phyloP scores from a whole-genome alignment of 768 basidiomycete species.

The Leccinum subtestaceum region DNA sequence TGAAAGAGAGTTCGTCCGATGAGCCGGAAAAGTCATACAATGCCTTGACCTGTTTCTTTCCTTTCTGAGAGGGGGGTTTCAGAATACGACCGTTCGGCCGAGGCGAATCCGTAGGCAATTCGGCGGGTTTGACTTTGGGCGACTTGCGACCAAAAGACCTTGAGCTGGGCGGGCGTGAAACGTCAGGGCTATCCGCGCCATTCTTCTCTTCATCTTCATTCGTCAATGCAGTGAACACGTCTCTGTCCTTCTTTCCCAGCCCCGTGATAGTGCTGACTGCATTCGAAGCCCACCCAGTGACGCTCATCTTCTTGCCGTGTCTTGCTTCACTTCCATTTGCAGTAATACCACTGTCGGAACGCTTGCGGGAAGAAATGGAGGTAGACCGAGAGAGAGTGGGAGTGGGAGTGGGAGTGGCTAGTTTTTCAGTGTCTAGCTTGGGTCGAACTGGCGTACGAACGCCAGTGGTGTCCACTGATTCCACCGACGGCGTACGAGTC shows the following conservation, averaged over 20 bases:
- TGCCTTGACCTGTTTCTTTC: slow-evolving; percentile 60
- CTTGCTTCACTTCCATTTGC: slow-evolving; percentile 36
- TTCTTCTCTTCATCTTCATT: slow-evolving; percentile 41
- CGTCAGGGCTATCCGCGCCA: slow-evolving; percentile 19
- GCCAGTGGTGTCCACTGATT: slow-evolving; percentile 37
- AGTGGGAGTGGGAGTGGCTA: slow-evolving; percentile 40
- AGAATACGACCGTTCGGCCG: slow-evolving; percentile 39
- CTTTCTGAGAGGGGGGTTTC: slow-evolving; percentile 49
- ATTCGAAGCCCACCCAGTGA: slow-evolving; percentile 57
- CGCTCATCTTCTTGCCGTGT: slow-evolving; percentile 37
- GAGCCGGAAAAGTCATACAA: slow-evolving; percentile 73
- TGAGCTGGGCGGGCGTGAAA: slow-evolving; percentile 37
- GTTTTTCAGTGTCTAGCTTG: slow-evolving; percentile 42
- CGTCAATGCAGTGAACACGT: slow-evolving; percentile 56
- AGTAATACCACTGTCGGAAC: slow-evolving; percentile 55
- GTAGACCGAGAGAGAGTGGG: slow-evolving; percentile 54
- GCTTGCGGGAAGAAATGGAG: slow-evolving; percentile 63
- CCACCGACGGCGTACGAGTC: slow-evolving; percentile 22
- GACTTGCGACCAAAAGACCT: slow-evolving; percentile 32
- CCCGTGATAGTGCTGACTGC: slow-evolving; percentile 62
- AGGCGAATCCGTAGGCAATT: slow-evolving; percentile 25
- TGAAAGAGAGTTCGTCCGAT: slow-evolving; percentile 76
- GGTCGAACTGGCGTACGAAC: slow-evolving; percentile 29
- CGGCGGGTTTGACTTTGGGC: slow-evolving; percentile 25
- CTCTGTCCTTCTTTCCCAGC: slow-evolving; percentile 55